Evolutionary conservation across 495 filamentous ascomycete species (phyloP).

Genomic region (Pseudomonodictys pantanalensis): DNA sequence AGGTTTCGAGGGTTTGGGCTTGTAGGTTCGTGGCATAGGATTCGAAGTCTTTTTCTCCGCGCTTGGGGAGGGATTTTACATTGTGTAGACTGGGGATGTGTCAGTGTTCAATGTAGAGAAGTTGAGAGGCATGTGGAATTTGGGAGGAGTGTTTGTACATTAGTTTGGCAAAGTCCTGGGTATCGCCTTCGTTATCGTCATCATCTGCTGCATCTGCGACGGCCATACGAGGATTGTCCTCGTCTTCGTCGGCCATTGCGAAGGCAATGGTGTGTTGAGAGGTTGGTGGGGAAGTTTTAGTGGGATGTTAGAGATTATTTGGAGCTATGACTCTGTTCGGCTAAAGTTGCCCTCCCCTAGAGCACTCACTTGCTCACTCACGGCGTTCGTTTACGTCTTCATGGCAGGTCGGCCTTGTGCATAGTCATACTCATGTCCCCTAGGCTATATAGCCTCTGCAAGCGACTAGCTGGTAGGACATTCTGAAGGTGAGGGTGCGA

Average conservation of each 20-base stretch:
- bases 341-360: constrained; percentile 3
- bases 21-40: constrained; percentile 82
- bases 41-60: constrained; percentile 96
- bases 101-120: constrained; percentile 11
- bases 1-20: constrained; percentile 68
- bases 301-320: neutral
- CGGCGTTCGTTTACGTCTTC: no score
- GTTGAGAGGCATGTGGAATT: constrained; percentile 2
- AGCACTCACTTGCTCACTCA: no score
- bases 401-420: no score
- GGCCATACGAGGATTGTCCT: constrained; percentile 35
- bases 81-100: constrained; percentile 1
- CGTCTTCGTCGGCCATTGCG: constrained; percentile 46
- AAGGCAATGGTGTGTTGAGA: neutral
- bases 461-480: no score
- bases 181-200: constrained; percentile 76
- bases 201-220: constrained; percentile 46
- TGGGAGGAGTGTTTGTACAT: constrained; percentile 46
- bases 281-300: neutral
- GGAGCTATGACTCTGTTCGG: constrained; percentile 17
- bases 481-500: no score
- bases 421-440: no score
- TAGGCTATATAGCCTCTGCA: no score
- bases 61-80: constrained; percentile 53
- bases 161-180: constrained; percentile 73